phyloP scores from a whole-genome alignment of 805 yeast genomes.

The Metschnikowia noctiluminum region DNA sequence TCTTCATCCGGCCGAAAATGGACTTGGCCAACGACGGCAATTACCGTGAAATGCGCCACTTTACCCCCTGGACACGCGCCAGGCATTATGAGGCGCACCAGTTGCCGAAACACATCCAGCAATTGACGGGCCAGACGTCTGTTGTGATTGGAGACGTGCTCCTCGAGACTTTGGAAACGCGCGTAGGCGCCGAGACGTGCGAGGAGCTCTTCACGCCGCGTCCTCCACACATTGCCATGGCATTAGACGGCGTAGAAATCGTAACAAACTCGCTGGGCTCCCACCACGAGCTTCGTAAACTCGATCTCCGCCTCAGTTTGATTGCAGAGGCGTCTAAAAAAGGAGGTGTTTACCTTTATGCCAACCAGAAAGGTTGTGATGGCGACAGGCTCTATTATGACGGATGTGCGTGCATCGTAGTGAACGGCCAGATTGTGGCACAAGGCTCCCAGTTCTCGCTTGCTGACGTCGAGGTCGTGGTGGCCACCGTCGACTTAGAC shows the following conservation, averaged over 20 bases:
- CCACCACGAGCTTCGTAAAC: constrained; percentile 93
- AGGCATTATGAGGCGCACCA: constrained; percentile 68
- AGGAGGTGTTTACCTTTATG: constrained; percentile 89
- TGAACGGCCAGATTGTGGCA: constrained; percentile 87
- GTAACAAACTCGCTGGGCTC: constrained; percentile 94
- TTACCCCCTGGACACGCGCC: constrained; percentile 89
- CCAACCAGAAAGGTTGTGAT: constrained; percentile 97
- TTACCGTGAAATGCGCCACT: constrained; percentile 95
- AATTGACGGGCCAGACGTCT: constrained; percentile 57
- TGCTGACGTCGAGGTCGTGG: constrained; percentile 87
- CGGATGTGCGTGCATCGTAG: constrained; percentile 92
- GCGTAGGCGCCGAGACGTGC: constrained; percentile 96
- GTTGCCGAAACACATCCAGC: constrained; percentile 68
- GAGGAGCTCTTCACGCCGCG: constrained; percentile 97
- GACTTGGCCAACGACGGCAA: constrained; percentile 97
- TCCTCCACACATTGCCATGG: constrained; percentile 88
- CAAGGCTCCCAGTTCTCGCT: constrained; percentile 91
- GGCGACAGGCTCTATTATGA: constrained; percentile 97
- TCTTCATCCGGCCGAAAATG: constrained; percentile 87
- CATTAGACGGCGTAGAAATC: constrained; percentile 96
- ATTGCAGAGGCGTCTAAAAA: constrained; percentile 91
- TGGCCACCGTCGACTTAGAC: constrained; percentile 93
- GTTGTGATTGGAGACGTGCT: constrained; percentile 92
- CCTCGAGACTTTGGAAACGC: constrained; percentile 77
- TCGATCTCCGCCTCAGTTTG: constrained; percentile 77